Evolutionary conservation across 805 yeast genomes (phyloP), one percentile per base, ranked within the genome.

Genomic region (Kazachstania taianensis): DNA sequence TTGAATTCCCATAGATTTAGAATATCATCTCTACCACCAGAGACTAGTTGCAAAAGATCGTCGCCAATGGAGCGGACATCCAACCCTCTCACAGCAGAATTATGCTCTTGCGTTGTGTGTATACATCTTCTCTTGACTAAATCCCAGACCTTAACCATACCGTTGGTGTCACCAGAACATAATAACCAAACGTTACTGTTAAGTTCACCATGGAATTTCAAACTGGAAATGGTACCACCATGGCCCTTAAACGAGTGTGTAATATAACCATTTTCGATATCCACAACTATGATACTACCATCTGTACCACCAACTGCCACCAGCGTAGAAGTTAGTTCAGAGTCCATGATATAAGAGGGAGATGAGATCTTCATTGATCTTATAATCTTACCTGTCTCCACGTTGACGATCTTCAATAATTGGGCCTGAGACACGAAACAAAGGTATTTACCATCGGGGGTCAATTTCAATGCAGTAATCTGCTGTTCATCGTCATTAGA

Each of bases 231-330:
- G 2, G 94, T 81, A 9, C 92, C 78, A 15, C 95, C 94, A 56
- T 92, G 99, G 1, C 98, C 97, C 56, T 82, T 81, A 39, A 92
- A 69, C 10, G 84, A 77, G 59, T 92, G 98, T 0, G 98, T 92
- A 3, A 81, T 73, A 45, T 71, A 84, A 1, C 92, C 87, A 24
- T 86, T 86, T 44, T 77, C 87, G 25, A 92, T 70, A 57, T 92
- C 99, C 80, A 94, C 86, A 1, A 92, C 94, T 30, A 83, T 77
- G 13, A 87, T 81, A 28, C 77, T 72, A 32, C 98, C 97, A 58
- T 92, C 98, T 1, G 96, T 81, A 32, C 94, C 86, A 27, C 99
- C 99, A 52, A 92, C 78, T 14, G 96, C 94, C 50, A 87, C 73
- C 25, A 92, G 65, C 3, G 94, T 76, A 2, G 94, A 79, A 0